Evolutionary conservation across 2,329 filamentous ascomycete genomes (phyloP).

Genomic region (Colletotrichum chrysophilum): DNA sequence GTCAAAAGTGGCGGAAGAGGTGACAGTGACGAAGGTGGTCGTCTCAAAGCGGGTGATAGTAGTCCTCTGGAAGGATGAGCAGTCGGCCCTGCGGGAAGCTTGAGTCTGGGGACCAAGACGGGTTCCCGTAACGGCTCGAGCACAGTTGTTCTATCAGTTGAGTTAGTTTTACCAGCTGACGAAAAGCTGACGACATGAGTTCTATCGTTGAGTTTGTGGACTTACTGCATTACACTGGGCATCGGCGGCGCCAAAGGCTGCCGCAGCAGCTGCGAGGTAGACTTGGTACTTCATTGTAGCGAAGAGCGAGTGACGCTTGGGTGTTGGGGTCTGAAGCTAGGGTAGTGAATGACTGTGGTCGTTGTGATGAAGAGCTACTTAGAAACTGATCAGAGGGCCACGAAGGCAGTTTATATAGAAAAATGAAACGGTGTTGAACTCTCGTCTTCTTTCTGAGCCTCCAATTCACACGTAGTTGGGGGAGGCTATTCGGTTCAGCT

Average conservation of each 20-base stretch:
- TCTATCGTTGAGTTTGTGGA: background rate
- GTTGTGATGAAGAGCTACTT: background rate
- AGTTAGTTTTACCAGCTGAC: background rate
- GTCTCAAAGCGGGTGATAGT: constrained; percentile 12
- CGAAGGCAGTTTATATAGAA: background rate
- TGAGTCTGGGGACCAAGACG: background rate
- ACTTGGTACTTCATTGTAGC: background rate
- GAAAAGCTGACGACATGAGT: background rate
- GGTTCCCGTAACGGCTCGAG: background rate
- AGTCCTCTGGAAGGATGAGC: background rate
- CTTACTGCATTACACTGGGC: constrained; percentile 3
- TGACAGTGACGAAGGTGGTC: constrained; percentile 10
- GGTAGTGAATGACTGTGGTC: background rate
- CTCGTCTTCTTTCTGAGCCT: background rate
- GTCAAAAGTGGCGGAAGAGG: background rate
- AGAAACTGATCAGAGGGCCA: background rate
- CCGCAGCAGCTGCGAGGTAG: background rate
- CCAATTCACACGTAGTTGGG: background rate
- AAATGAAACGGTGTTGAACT: background rate
- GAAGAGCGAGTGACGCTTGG: background rate
- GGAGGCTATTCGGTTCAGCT: background rate
- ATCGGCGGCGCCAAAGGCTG: background rate
- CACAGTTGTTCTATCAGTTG: background rate
- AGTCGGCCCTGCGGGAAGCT: background rate
- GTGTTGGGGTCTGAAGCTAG: background rate